Conservation (phyloP, 768 basidiomycete genomes). For the Melanogaster broomeanus region DNA sequence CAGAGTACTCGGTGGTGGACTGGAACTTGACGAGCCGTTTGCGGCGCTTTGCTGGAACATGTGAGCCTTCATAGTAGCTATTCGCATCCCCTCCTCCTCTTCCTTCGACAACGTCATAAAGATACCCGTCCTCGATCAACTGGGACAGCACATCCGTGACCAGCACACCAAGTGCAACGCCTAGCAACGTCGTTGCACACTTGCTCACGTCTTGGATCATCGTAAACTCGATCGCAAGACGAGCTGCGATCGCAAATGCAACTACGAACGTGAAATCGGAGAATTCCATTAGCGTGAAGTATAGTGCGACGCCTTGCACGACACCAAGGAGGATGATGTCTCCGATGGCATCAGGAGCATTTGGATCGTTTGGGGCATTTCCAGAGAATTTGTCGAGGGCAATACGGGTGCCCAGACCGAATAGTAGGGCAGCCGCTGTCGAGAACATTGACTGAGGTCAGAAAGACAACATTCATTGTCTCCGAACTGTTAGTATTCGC, state of each 20-base stretch:
- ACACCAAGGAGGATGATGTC: constrained; percentile 69
- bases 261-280: constrained; percentile 56
- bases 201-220: constrained; percentile 53
- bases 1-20: constrained; percentile 35
- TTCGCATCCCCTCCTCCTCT: constrained; percentile 16
- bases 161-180: constrained; percentile 67
- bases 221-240: constrained; percentile 66
- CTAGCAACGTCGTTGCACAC: constrained; percentile 61
- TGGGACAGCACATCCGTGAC: constrained; percentile 72
- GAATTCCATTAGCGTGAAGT: constrained; percentile 60
- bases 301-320: constrained; percentile 75
- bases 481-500: constrained; percentile 14
- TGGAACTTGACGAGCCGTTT: constrained; percentile 51
- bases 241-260: constrained; percentile 56
- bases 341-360: constrained; percentile 40
- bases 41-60: constrained; percentile 28
- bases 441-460: constrained; percentile 42
- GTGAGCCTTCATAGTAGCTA: constrained; percentile 18
- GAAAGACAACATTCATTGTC: constrained; percentile 17
- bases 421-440: constrained; percentile 67
- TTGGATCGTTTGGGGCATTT: constrained; percentile 36
- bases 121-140: constrained; percentile 53
- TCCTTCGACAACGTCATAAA: constrained; percentile 28
- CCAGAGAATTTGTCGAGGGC: constrained; percentile 58
- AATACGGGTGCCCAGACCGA: constrained; percentile 76